A percentile compares a stretch with the other conserved stretches of the same genome.
These are phyloP conservation scores for Cercospora citrullina DNA, from an alignment of 2,329 filamentous ascomycete genomes.

Conservation along the genomic window DNA sequence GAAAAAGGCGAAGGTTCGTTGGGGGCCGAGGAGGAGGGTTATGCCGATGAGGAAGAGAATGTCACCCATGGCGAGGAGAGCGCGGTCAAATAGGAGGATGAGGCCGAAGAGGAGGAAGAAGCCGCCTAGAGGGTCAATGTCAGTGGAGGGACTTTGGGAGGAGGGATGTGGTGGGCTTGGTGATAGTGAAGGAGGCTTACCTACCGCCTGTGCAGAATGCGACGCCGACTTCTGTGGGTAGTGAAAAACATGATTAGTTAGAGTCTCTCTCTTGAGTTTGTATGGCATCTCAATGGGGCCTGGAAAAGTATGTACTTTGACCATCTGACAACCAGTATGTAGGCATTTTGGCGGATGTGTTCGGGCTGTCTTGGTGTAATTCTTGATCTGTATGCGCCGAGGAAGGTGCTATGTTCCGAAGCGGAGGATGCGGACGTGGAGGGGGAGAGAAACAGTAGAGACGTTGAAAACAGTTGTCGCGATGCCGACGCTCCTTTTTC, in stretches of 20 bases:
- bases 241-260: neutral
- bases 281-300: neutral
- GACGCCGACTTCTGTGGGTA: constrained; percentile 80
- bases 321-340: constrained; percentile 96
- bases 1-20: constrained; percentile 93
- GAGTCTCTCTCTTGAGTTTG: neutral
- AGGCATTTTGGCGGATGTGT: constrained; percentile 59
- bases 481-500: constrained; percentile 4
- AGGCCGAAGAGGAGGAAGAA: constrained; percentile 95
- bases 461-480: neutral
- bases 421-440: neutral
- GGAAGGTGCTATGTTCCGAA: neutral
- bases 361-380: neutral
- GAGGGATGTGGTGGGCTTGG: neutral
- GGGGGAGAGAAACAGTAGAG: neutral
- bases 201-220: constrained; percentile 96
- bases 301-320: constrained; percentile 68
- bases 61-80: constrained; percentile 98
- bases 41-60: constrained; percentile 97
- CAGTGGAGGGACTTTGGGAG: constrained; percentile 6
- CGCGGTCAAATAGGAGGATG: constrained; percentile 95
- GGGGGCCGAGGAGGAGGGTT: constrained; percentile 88
- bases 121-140: constrained; percentile 62
- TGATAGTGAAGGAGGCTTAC: constrained; percentile 45
- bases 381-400: neutral